Conservation (phyloP, 2,329 filamentous ascomycete genomes). For the Sarocladium strictum region DNA sequence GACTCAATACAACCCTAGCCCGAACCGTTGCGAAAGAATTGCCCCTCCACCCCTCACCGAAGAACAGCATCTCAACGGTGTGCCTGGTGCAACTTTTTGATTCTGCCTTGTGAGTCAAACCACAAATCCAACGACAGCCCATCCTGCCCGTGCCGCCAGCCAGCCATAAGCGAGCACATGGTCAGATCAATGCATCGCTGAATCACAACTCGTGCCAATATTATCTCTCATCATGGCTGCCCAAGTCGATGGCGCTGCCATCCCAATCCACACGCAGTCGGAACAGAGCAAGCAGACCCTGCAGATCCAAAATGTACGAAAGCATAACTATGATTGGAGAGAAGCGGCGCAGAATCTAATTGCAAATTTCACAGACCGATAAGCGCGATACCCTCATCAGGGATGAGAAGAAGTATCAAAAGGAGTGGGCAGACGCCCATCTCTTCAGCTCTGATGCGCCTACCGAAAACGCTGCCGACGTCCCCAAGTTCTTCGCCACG, state of each 20-base stretch:
- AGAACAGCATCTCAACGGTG: neutral
- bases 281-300: conserved; percentile 9
- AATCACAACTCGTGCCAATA: neutral
- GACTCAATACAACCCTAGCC: neutral
- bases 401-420: conserved; percentile 88
- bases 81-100: neutral
- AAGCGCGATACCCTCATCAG: conserved; percentile 78
- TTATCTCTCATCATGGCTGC: neutral
- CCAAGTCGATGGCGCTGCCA: conserved; percentile 10
- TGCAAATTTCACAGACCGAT: conserved; percentile 54
- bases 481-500: conserved; percentile 83
- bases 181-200: neutral
- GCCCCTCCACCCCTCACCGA: conserved; percentile 6
- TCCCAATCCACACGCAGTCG: conserved; percentile 5
- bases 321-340: neutral
- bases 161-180: neutral
- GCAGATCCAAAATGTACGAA: conserved; percentile 5
- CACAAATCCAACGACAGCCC: neutral
- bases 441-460: conserved; percentile 87
- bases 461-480: conserved; percentile 68
- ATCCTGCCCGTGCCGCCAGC: neutral
- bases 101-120: neutral
- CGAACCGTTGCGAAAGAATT: neutral
- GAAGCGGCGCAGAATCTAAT: neutral
- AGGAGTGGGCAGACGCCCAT: conserved; percentile 43